phyloP scores from a whole-genome alignment of 805 yeast species.

The Kockiozyma suomiensis region DNA sequence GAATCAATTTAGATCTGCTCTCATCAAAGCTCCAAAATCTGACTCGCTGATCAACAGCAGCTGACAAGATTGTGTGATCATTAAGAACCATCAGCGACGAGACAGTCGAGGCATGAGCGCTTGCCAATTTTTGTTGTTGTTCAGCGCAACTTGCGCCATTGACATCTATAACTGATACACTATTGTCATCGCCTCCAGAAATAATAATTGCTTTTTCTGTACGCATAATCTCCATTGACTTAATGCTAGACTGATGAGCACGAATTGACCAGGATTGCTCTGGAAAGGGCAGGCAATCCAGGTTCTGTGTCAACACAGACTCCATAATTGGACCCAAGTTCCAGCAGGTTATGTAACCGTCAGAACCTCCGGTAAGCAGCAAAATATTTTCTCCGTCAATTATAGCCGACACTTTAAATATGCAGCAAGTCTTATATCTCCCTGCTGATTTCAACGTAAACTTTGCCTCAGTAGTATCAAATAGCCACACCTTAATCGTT shows the following conservation, averaged over 20 bases:
- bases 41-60: conserved; percentile 83
- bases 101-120: conserved; percentile 86
- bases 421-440: conserved; percentile 72
- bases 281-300: conserved; percentile 18
- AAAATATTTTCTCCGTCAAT: conserved; percentile 39
- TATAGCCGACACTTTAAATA: conserved; percentile 62
- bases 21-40: conserved; percentile 59
- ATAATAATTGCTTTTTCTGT: conserved; percentile 44
- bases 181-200: conserved; percentile 95
- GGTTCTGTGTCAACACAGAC: not conserved
- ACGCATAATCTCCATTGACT: conserved; percentile 52
- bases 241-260: conserved; percentile 85
- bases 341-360: conserved; percentile 75
- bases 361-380: conserved; percentile 71
- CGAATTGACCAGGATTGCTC: conserved; percentile 42
- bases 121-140: conserved; percentile 42
- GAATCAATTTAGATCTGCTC: conserved; percentile 36
- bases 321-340: conserved; percentile 42
- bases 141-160: conserved; percentile 21
- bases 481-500: conserved; percentile 51
- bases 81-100: conserved; percentile 57
- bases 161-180: conserved; percentile 52
- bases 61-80: conserved; percentile 49
- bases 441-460: conserved; percentile 54
- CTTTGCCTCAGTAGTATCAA: conserved; percentile 43